Evolutionary conservation across 768 basidiomycete species (phyloP).

Genomic region (Suillus brevipes): DNA sequence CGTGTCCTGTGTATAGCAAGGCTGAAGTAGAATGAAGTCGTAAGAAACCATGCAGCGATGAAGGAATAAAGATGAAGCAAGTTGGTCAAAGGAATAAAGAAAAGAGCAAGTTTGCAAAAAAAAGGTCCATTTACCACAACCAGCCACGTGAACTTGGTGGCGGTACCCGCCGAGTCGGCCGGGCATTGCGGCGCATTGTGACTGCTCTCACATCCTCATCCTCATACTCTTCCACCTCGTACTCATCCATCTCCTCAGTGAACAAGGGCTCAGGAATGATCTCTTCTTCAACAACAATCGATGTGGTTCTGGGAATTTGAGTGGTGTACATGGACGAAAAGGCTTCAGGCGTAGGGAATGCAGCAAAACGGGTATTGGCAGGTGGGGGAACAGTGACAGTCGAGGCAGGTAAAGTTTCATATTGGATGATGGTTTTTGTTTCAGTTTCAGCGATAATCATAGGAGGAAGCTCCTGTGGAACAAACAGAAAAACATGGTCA

Average conservation of each 20-base stretch:
- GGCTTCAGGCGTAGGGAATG: slow-evolving; percentile 69
- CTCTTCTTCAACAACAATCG: slow-evolving; percentile 67
- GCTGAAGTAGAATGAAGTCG: slow-evolving; percentile 8
- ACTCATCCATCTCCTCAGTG: slow-evolving; percentile 40
- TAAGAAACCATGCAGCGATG: slow-evolving; percentile 15
- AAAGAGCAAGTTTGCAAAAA: slow-evolving; percentile 36
- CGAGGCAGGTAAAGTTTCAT: slow-evolving; percentile 50
- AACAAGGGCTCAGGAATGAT: slow-evolving; percentile 34
- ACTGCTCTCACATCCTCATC: slow-evolving; percentile 44
- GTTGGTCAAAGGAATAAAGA: slow-evolving; percentile 20
- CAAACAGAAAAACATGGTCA: slow-evolving; percentile 31
- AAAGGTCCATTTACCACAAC: slow-evolving; percentile 51
- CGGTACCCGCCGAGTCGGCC: slow-evolving; percentile 48
- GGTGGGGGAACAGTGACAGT: slow-evolving; percentile 74
- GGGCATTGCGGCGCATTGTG: slow-evolving; percentile 41
- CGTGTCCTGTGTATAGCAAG: slow-evolving; percentile 25
- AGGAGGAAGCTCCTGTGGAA: slow-evolving; percentile 43
- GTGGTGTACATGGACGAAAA: slow-evolving; percentile 56
- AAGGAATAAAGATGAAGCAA: slow-evolving; percentile 20
- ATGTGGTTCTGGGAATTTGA: slow-evolving; percentile 73
- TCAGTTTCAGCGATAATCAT: slow-evolving; percentile 49
- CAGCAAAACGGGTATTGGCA: slow-evolving; percentile 74
- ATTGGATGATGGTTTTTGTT: slow-evolving; percentile 64
- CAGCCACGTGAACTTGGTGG: slow-evolving; percentile 46
- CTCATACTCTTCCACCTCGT: slow-evolving; percentile 41